These are phyloP conservation scores for Xylariaceae sp. DNA, from an alignment of 2,329 filamentous ascomycete species.

Conservation along the genomic window DNA sequence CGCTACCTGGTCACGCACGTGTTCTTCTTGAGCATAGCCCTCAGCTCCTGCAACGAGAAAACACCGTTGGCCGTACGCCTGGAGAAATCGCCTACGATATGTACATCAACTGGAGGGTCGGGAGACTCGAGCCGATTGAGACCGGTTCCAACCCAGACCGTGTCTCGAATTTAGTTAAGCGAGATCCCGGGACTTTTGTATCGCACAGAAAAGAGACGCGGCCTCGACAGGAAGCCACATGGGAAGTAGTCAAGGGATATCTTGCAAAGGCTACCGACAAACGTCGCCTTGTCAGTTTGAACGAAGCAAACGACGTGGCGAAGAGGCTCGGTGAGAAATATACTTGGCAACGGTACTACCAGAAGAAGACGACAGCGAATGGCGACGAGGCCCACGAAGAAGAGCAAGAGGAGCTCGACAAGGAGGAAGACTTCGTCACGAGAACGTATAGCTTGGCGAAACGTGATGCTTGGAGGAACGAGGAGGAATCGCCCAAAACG, in stretches of 20 bases:
- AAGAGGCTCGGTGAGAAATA: constrained; percentile 50
- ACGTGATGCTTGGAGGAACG: constrained; percentile 1
- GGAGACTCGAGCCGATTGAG: constrained; percentile 12
- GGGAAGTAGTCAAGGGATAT: constrained; percentile 21
- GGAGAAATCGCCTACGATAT: constrained; percentile 61
- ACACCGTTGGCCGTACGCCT: constrained; percentile 70
- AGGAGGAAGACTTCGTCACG: constrained; percentile 15
- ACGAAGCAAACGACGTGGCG: constrained; percentile 56
- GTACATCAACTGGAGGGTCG: constrained; percentile 38
- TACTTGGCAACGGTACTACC: constrained; percentile 22
- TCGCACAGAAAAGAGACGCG: neutral
- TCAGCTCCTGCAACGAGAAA: constrained; percentile 64
- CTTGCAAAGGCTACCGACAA: constrained; percentile 26
- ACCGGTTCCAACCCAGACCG: neutral
- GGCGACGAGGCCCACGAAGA: constrained; percentile 6
- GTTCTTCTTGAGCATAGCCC: constrained; percentile 52
- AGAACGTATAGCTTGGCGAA: constrained; percentile 2
- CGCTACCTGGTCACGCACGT: constrained; percentile 32
- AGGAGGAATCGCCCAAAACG: too few species aligned
- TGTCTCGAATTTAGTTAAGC: too few species aligned
- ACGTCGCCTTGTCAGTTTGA: constrained; percentile 49
- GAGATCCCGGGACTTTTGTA: too few species aligned
- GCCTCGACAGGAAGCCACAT: constrained; percentile 17
- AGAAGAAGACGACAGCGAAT: constrained; percentile 4
- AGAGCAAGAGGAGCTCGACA: constrained; percentile 8